Evolutionary conservation across 192 early-diverging fungal species (phyloP).

Genomic region (Piromyces sp.): DNA sequence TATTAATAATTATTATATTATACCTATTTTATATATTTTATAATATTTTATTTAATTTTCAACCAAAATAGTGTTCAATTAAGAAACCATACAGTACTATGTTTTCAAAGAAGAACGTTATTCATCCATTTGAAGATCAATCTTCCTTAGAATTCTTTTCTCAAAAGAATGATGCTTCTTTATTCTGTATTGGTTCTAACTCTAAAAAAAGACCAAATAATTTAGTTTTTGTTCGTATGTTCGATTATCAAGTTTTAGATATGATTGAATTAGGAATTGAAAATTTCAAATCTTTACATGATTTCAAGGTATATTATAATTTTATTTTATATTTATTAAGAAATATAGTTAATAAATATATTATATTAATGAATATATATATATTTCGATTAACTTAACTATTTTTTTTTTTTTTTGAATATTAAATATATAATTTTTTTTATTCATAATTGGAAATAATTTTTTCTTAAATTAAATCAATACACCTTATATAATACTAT

Average conservation of each 20-base stretch:
- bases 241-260: slow-evolving; percentile 84
- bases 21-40: too few species aligned
- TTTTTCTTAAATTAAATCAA: too few species aligned
- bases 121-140: slow-evolving; percentile 91
- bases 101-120: slow-evolving; percentile 86
- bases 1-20: too few species aligned
- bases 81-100: slow-evolving; percentile 77
- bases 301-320: slow-evolving; percentile 57
- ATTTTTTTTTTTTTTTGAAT: too few species aligned
- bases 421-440: too few species aligned
- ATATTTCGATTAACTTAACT: too few species aligned
- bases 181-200: slow-evolving; percentile 79
- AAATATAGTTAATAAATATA: too few species aligned
- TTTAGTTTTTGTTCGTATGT: slow-evolving; percentile 75
- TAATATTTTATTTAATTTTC: not conserved
- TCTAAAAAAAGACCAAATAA: slow-evolving; percentile 94
- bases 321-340: too few species aligned
- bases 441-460: too few species aligned
- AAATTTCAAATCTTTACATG: slow-evolving; percentile 43
- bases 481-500: too few species aligned
- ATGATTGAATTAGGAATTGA: slow-evolving; percentile 87
- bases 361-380: too few species aligned
- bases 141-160: slow-evolving; percentile 80
- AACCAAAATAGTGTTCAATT: slow-evolving; percentile 45
- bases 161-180: slow-evolving; percentile 86